Evolutionary conservation across 129 eudicot genomes (phyloP).

Genomic region (Cynara cardunculus): DNA sequence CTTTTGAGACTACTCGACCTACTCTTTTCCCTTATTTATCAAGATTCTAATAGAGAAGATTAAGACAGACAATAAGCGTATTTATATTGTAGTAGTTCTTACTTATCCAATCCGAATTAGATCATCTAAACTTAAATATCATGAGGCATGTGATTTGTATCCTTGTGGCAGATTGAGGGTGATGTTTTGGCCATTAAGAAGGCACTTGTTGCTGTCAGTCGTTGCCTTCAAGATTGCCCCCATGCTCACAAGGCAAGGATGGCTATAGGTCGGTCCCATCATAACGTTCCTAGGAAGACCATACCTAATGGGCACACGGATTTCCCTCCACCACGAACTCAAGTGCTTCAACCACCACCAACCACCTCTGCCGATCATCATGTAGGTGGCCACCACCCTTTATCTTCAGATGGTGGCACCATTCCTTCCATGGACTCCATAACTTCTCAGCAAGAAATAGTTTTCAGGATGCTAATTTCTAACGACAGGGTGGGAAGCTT

Average conservation of each 20-base stretch:
- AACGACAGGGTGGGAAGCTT: slow-evolving; percentile 65
- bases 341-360: slow-evolving; percentile 21
- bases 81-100: neutral
- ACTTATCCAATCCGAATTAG: neutral
- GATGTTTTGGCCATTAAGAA: slow-evolving; percentile 58
- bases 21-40: neutral
- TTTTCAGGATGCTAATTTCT: slow-evolving; percentile 59
- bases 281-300: slow-evolving; percentile 29
- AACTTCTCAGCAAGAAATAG: slow-evolving; percentile 44
- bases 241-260: slow-evolving; percentile 30
- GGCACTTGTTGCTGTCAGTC: slow-evolving; percentile 67
- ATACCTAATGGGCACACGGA: slow-evolving; percentile 28
- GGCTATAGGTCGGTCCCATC: slow-evolving; percentile 30
- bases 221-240: slow-evolving; percentile 71
- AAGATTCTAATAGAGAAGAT: neutral
- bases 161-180: slow-evolving; percentile 68
- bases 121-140: neutral
- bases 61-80: neutral
- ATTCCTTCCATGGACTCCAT: slow-evolving; percentile 26
- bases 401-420: slow-evolving; percentile 32
- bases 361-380: slow-evolving; percentile 25
- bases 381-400: slow-evolving; percentile 18
- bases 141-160: slow-evolving; percentile 1
- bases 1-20: neutral
- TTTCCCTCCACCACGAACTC: slow-evolving; percentile 32